Conservation (phyloP, 441 rosid genomes). For the Flueggea neowawraea region DNA sequence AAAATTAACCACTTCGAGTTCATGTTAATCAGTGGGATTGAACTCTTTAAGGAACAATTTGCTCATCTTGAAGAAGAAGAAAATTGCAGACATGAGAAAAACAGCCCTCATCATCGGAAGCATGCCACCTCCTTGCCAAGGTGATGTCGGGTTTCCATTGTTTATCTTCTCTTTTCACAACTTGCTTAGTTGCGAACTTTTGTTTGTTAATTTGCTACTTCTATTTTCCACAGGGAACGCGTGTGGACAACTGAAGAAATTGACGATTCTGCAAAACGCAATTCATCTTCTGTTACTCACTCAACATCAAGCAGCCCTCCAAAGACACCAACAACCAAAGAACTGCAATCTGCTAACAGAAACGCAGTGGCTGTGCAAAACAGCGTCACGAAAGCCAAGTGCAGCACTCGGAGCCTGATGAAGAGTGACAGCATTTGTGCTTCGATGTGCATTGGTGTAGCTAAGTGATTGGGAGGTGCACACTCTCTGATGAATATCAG, state of each 20-base stretch:
- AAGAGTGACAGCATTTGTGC: conserved; percentile 83
- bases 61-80: conserved; percentile 95
- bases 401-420: conserved; percentile 57
- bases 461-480: conserved; percentile 32
- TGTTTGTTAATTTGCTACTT: not conserved
- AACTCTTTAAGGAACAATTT: conserved; percentile 84
- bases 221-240: conserved; percentile 54
- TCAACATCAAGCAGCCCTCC: conserved; percentile 50
- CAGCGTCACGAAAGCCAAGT: conserved; percentile 34
- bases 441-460: conserved; percentile 63
- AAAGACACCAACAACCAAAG: conserved; percentile 22
- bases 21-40: conserved; percentile 61
- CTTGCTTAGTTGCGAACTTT: conserved; percentile 5
- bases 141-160: conserved; percentile 25
- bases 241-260: conserved; percentile 47
- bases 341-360: conserved; percentile 30
- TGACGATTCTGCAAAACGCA: conserved; percentile 34
- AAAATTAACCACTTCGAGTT: conserved; percentile 1
- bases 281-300: conserved; percentile 31
- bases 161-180: not conserved
- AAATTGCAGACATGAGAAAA: conserved; percentile 50
- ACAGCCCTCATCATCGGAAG: conserved; percentile 62
- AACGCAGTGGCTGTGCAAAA: conserved; percentile 34
- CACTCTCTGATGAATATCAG: conserved; percentile 11
- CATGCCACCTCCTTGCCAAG: conserved; percentile 93